Percentiles rank a stretch among this genome's conserved stretches.
These are phyloP conservation scores for Penicillium oxalicum DNA, from an alignment of 2,329 filamentous ascomycete genomes.

Conservation along the genomic window DNA sequence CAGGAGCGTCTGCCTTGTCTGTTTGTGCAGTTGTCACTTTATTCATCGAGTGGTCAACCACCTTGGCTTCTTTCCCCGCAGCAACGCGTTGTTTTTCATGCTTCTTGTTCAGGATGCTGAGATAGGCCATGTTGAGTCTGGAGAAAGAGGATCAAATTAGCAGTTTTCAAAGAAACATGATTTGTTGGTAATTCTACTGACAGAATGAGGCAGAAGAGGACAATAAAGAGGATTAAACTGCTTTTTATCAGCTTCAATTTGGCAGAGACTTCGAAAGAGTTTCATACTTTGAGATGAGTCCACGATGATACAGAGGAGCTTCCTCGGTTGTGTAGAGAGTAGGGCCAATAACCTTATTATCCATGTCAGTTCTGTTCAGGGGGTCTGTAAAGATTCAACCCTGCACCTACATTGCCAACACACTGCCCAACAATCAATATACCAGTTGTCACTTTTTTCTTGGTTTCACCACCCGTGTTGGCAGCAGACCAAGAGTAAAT, in stretches of 20 bases:
- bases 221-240: conserved; percentile 53
- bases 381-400: not conserved
- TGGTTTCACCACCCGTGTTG: conserved; percentile 61
- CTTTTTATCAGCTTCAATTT: conserved; percentile 3
- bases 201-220: conserved; percentile 50
- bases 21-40: conserved; percentile 26
- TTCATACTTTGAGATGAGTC: conserved; percentile 51
- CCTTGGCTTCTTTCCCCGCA: conserved; percentile 54
- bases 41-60: conserved; percentile 57
- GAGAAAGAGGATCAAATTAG: not conserved
- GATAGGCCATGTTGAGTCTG: conserved; percentile 41
- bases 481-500: conserved; percentile 66
- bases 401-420: conserved; percentile 49
- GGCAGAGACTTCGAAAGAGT: no score
- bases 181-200: no score
- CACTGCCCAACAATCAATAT: conserved; percentile 61
- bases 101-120: conserved; percentile 49
- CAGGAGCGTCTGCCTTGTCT: conserved; percentile 26
- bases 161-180: not conserved
- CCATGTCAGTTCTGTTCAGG: not conserved
- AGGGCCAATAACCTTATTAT: conserved; percentile 52
- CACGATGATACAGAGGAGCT: conserved; percentile 52
- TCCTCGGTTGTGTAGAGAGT: conserved; percentile 58
- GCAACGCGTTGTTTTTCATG: conserved; percentile 51
- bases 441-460: conserved; percentile 61